Evolutionary conservation across 345 rosid species (phyloP), one percentile per base, ranked within the genome.

Genomic region (Heritiera littoralis): DNA sequence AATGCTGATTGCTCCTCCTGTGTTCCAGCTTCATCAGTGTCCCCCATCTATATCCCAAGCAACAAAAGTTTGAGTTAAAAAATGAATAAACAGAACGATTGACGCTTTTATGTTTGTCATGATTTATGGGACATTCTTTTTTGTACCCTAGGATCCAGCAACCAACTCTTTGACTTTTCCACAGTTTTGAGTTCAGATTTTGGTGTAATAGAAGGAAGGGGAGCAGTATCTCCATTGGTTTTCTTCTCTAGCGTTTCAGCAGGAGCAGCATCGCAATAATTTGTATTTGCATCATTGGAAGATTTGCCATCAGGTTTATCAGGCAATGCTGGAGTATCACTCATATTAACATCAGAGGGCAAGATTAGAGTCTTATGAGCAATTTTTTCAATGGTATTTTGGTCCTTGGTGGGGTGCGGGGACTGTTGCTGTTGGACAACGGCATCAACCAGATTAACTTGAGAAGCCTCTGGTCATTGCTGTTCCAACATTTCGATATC

Each of bases 141-240:
- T 9, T n/a, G 54, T 80, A 93, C 98, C 97, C 87, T 88, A 54
- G 86, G 76, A 81, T 82, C 83, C 82, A 90, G 84, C 90, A 93
- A 80, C 83, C 89, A 90, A 80, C 86, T 85, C 84, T 89, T 93
- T n/a, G 90, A 58, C 79, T 85, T 91, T 48, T 79, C 77, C 60
- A 64, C 59, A 74, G 17, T 81, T 48, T 81, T 88, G 52, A 59
- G 85, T 56, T 20, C 85, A 72, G 88, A 35, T 74, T 76, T 82
- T 52, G 87, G 80, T 69, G 82, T 81, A 1, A 78, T 75, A 15
- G 64, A 74, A 3, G 81, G 80, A 80, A 63, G 63, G 60, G 80
- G 78, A 52, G 83, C 28, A 48, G 46, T 79, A 59, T 80, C 72
- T 30, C 79, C 85, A 61, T 76, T 74, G 5, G 61, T 74, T 64